phyloP scores from a whole-genome alignment of 129 eudicot genomes.

The Saussurea involucrata region DNA sequence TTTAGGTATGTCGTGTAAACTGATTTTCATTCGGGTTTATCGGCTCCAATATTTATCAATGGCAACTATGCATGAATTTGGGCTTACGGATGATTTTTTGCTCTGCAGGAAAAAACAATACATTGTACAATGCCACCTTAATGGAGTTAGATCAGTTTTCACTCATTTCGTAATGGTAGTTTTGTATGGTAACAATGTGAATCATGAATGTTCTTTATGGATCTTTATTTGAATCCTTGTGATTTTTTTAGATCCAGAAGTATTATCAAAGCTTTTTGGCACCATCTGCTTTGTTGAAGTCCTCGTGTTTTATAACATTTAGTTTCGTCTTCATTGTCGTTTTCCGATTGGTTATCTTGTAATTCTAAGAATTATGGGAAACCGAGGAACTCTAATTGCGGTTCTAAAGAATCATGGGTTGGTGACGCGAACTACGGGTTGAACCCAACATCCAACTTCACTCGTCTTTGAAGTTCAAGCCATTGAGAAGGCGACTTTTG shows the following conservation, averaged over 20 bases:
- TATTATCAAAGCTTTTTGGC: background rate
- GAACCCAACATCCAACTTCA: too few species aligned
- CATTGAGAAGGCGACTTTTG: too few species aligned
- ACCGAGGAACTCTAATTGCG: background rate
- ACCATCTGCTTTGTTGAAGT: background rate
- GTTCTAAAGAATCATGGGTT: too few species aligned
- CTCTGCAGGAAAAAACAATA: slow-evolving; percentile 6
- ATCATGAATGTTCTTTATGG: slow-evolving; percentile 1
- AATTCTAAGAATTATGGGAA: background rate
- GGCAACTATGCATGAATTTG: background rate
- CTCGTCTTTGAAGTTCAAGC: too few species aligned
- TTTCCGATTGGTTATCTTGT: background rate
- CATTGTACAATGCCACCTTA: slow-evolving; percentile 17
- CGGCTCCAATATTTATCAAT: background rate
- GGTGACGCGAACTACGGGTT: too few species aligned
- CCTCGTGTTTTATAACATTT: background rate
- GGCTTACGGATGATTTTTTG: background rate
- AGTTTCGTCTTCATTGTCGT: background rate
- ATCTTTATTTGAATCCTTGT: slow-evolving; percentile 3
- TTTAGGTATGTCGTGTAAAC: slow-evolving; percentile 3
- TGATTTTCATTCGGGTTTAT: too few species aligned
- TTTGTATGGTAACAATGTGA: slow-evolving; percentile 5
- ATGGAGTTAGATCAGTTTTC: slow-evolving; percentile 8
- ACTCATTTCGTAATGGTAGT: background rate
- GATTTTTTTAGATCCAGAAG: background rate